Percentiles rank a stretch among this genome's conserved stretches.
Conservation (phyloP, 768 basidiomycete genomes). For the Termitomyces titanicus region DNA sequence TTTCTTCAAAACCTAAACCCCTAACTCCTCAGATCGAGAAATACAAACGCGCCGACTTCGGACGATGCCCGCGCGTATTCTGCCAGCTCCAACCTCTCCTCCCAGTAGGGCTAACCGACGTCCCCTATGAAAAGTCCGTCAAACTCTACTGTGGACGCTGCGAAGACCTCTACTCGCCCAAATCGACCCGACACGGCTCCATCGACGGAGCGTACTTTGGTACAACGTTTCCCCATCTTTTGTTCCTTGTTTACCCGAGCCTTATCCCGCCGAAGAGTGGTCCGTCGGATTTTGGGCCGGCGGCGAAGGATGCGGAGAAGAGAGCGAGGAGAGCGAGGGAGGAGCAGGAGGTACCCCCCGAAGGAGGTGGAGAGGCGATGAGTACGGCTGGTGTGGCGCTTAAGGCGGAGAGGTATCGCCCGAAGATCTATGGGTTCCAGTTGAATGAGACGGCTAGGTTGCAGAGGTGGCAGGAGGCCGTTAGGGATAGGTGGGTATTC, state of each 20-base stretch:
- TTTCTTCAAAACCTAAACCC: neutral
- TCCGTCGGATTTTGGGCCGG: slow-evolving; percentile 29
- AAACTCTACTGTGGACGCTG: slow-evolving; percentile 98
- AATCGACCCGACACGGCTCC: slow-evolving; percentile 92
- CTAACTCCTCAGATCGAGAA: slow-evolving; percentile 70
- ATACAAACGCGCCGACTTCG: slow-evolving; percentile 97
- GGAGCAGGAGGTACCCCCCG: slow-evolving; percentile 53
- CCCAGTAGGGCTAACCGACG: slow-evolving; percentile 93
- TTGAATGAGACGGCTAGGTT: slow-evolving; percentile 90
- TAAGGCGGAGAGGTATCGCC: slow-evolving; percentile 90
- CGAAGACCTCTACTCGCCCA: slow-evolving; percentile 98
- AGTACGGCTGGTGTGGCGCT: slow-evolving; percentile 81
- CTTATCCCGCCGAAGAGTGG: slow-evolving; percentile 84
- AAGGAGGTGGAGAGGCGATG: slow-evolving; percentile 60
- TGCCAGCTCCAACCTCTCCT: slow-evolving; percentile 94
- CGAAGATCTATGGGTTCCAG: slow-evolving; percentile 96
- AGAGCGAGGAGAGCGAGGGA: slow-evolving; percentile 40
- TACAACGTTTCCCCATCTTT: slow-evolving; percentile 94
- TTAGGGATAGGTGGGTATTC: slow-evolving; percentile 68
- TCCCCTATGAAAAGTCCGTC: slow-evolving; percentile 98
- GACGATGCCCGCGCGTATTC: slow-evolving; percentile 95
- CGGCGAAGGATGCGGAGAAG: slow-evolving; percentile 24
- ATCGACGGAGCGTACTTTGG: slow-evolving; percentile 99
- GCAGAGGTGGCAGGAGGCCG: slow-evolving; percentile 94
- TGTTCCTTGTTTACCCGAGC: slow-evolving; percentile 95